Evolutionary conservation across 352 stramenopile genomes (phyloP).

Genomic region (Phytophthora sp.): DNA sequence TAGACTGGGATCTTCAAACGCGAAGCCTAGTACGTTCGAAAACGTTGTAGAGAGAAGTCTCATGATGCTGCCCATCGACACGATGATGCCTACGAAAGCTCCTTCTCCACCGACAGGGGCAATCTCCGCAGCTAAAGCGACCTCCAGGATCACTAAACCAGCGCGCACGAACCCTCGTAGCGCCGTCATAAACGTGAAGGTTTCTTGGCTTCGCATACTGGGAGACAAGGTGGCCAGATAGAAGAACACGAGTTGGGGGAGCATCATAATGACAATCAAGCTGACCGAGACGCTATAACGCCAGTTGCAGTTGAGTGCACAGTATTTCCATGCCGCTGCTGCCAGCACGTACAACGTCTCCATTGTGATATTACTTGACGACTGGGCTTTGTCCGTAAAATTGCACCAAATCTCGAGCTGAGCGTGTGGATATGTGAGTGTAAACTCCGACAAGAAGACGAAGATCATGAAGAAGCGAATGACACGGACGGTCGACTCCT

Average conservation of each 20-base stretch:
- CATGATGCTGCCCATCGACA: conserved; percentile 63
- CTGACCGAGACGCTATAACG: conserved; percentile 31
- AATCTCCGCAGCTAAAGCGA: conserved; percentile 56
- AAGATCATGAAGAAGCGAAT: conserved; percentile 68
- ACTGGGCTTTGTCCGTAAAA: conserved; percentile 47
- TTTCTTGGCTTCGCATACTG: conserved; percentile 34
- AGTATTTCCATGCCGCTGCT: conserved; percentile 53
- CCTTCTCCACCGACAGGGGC: conserved; percentile 59
- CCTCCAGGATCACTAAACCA: conserved; percentile 46
- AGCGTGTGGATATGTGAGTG: conserved; percentile 51
- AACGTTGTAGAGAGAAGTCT: conserved; percentile 47
- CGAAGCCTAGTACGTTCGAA: conserved; percentile 52
- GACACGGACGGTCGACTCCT: conserved; percentile 48
- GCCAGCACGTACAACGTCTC: conserved; percentile 52
- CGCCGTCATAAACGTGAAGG: conserved; percentile 48
- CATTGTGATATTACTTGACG: conserved; percentile 53
- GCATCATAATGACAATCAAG: conserved; percentile 44
- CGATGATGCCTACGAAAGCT: conserved; percentile 55
- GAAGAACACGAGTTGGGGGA: conserved; percentile 50
- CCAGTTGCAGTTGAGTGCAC: conserved; percentile 55
- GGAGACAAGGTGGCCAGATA: conserved; percentile 38
- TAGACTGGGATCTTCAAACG: conserved; percentile 40
- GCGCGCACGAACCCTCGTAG: conserved; percentile 48
- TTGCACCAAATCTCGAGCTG: conserved; percentile 51
- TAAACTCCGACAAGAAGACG: conserved; percentile 67